Base-by-base conservation (phyloP, 2,329 filamentous ascomycete species). In the Graphilbum fragrans region DNA sequence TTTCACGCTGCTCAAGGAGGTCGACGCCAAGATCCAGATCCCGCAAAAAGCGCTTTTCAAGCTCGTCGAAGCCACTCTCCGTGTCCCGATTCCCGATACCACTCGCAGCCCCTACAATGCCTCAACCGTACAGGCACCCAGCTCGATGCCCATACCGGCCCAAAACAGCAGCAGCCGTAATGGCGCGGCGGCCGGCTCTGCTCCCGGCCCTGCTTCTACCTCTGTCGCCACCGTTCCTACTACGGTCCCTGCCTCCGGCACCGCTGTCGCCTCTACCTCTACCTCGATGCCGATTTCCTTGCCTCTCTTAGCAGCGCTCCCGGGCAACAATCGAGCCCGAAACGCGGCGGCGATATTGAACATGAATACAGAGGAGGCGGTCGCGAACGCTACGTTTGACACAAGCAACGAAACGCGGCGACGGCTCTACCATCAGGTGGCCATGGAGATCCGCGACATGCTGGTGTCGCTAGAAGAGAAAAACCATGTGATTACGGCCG, bases 391-490 rank as follows among this genome's bases (percentile, higher is more conserved):
- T 36, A 62, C 69, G 40, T 74, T 68, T 56, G 70, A 74, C 49
- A 64, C 66, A 29, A 66, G 66, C 51, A 80, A 82, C 53, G 58
- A 82, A 35, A 72, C 71, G 40, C 76, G 80, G 49, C 78, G 86
- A 49, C 75, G 82, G 53, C 67, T 88, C 34, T 94, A 90, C 57
- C 77, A 80, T 52, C 80, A 86, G 45, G 78, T 90, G 41, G 80
- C 86, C 31, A 71, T 78, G 52, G 81, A 83, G 49, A 80, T 94
- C 40, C 77, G 82, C 49, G 83, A 88, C 52, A 83, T 96, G 69
- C 77, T 96, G 35, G 77, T 86, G 37, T 90, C 88, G 2, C 73
- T 96, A 31, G 92, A 98, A 55, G 92, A 98, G 63, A 98, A 98
- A 64, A 94, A 95, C 51, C 88, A 95, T 52, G 92, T 98, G 51